Evolutionary conservation across 116 monocot species (phyloP), one percentile per base, ranked within the genome.

Genomic region (Cymodocea nodosa): DNA sequence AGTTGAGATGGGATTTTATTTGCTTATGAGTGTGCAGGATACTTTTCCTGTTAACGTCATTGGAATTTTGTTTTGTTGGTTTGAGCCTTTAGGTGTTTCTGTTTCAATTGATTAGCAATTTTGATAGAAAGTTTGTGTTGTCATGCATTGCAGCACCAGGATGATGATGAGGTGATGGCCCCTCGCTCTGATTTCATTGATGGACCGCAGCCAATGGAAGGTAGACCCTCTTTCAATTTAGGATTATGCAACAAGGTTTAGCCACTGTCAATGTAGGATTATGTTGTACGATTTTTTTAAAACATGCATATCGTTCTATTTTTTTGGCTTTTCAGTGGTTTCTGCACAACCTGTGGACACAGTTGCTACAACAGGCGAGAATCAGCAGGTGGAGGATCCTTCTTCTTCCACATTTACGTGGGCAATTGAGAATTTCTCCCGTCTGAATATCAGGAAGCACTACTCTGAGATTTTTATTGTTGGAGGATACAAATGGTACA

Each of bases 91-190:
- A 3, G 6, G 44, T 4, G 44, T 44, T 6, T 44, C 11, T 44
- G 44, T 8, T 44, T 44, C 44, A 11, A 44, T 44, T 11, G 44
- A 44, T 44, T 59, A 53, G 5, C 18, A 18, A 40, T 18, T 51
- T 60, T 52, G 48, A 72, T 8, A 10, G 22, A 37, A 25, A 6
- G n/a, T 56, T 51, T 44, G 64, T 53, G 72, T 73, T 52, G 1
- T 44, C 11, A 2, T 44, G 44, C 11, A 11, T 71, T n/a, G 10
- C 18, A 15, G 57, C 81, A 85, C 74, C 82, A 86, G 70, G 82
- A 78, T 56, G 84, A 86, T 24, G 86, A 82, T 3, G 86, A 86
- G 82, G 71, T 86, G 86, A 58, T 86, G 35, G 86, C 82, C 4
- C 82, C 86, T 4, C 82, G 75, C 52, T 71, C 76, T 48, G 82